Evolutionary conservation across 1,139 yeast species (phyloP).

Genomic region (Blastobotrys aristatus): DNA sequence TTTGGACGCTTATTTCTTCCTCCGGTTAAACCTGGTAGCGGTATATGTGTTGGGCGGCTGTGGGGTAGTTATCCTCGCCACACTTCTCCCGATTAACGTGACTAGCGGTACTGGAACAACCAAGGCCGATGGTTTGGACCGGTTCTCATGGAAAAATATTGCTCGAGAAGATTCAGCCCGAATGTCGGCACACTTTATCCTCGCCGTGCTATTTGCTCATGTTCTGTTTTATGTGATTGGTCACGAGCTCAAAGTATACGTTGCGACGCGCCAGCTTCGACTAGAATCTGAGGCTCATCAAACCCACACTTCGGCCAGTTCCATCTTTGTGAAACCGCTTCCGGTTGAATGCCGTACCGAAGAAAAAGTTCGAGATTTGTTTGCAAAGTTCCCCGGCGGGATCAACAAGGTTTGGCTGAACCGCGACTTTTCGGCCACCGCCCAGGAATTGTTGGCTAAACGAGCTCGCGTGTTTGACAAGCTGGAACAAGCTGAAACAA

Average conservation of each 20-base stretch:
- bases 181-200: constrained; percentile 27
- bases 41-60: constrained; percentile 19
- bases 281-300: constrained; percentile 21
- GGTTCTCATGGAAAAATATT: constrained; percentile 29
- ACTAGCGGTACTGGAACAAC: constrained; percentile 17
- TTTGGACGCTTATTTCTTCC: constrained; percentile 33
- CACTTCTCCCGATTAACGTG: constrained; percentile 29
- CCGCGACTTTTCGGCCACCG: constrained; percentile 23
- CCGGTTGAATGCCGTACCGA: constrained; percentile 19
- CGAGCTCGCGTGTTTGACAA: constrained; percentile 17
- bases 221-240: constrained; percentile 20
- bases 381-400: constrained; percentile 25
- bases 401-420: constrained; percentile 31
- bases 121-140: constrained; percentile 23
- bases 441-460: constrained; percentile 19
- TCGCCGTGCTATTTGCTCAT: constrained; percentile 20
- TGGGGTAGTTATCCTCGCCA: constrained; percentile 23
- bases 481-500: constrained; percentile 23
- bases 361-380: constrained; percentile 19
- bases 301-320: constrained; percentile 25
- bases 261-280: constrained; percentile 23
- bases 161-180: constrained; percentile 19
- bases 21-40: constrained; percentile 28
- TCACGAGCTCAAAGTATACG: constrained; percentile 26
- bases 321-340: constrained; percentile 28